A percentile compares a stretch with the other conserved stretches of the same genome.
Evolutionary conservation across 805 yeast genomes (phyloP).

Genomic region (Candida broadrunensis): DNA sequence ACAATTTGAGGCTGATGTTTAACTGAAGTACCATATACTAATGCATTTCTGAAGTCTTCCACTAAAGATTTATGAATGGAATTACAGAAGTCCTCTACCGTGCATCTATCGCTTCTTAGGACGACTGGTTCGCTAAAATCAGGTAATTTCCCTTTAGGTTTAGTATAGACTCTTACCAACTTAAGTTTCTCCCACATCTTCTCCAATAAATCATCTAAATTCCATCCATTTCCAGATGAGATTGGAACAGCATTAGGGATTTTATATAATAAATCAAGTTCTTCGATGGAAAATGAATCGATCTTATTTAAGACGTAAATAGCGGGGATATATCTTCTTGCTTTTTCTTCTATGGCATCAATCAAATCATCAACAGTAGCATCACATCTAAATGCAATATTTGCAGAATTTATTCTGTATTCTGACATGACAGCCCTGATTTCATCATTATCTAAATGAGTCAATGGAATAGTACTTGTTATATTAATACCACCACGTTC

Average conservation of each 20-base stretch:
- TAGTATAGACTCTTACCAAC: constrained; percentile 93
- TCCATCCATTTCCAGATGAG: constrained; percentile 95
- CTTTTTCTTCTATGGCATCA: constrained; percentile 86
- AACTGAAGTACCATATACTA: constrained; percentile 90
- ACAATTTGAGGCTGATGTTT: constrained; percentile 98
- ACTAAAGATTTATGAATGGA: constrained; percentile 93
- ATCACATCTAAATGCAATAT: constrained; percentile 93
- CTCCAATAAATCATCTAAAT: constrained; percentile 89
- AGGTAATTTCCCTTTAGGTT: constrained; percentile 92
- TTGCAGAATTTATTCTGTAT: constrained; percentile 93
- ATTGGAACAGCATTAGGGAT: constrained; percentile 98
- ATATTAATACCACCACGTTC: constrained; percentile 95
- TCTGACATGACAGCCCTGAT: constrained; percentile 95
- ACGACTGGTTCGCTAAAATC: constrained; percentile 96
- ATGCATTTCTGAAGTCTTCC: constrained; percentile 88
- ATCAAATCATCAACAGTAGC: constrained; percentile 97
- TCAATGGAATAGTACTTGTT: constrained; percentile 89
- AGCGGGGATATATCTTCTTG: constrained; percentile 94
- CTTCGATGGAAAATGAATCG: constrained; percentile 92
- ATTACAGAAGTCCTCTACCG: constrained; percentile 95
- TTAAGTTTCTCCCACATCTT: constrained; percentile 93
- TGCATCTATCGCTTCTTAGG: constrained; percentile 71
- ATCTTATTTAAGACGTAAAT: constrained; percentile 92
- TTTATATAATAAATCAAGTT: constrained; percentile 81
- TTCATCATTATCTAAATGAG: constrained; percentile 89